phyloP scores from a whole-genome alignment of 2,329 filamentous ascomycete genomes.

The Aphanocladium album region DNA sequence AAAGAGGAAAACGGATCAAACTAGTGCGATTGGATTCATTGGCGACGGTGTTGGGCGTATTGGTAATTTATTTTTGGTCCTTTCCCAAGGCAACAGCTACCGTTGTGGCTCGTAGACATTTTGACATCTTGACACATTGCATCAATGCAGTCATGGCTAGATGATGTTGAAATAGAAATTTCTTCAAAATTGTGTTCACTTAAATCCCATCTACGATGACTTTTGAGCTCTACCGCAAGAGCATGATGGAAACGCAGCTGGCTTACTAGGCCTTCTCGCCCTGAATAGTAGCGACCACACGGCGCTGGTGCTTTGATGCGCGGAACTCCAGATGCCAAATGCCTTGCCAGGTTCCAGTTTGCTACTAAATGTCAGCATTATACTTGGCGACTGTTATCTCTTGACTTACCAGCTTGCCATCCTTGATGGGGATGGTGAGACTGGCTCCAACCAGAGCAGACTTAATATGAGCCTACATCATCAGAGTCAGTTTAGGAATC shows the following conservation, averaged over 20 bases:
- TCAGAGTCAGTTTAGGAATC: not conserved
- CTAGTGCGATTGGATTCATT: conserved; percentile 23
- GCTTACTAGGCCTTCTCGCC: conserved; percentile 59
- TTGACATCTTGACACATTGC: not conserved
- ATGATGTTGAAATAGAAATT: not conserved
- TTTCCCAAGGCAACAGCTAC: not conserved
- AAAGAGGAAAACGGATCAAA: conserved; percentile 41
- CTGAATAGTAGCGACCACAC: conserved; percentile 89
- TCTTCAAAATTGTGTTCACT: not conserved
- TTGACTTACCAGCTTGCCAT: conserved; percentile 65
- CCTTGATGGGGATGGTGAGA: conserved; percentile 82
- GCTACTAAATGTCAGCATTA: conserved; percentile 29
- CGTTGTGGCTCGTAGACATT: not conserved
- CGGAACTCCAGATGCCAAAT: conserved; percentile 96
- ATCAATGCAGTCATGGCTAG: not conserved
- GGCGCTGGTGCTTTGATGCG: conserved; percentile 67
- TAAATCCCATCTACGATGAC: not conserved
- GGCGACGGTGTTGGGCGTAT: conserved; percentile 35
- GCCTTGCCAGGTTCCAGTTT: conserved; percentile 71
- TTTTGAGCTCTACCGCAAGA: not conserved
- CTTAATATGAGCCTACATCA: conserved; percentile 77
- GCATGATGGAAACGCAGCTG: not conserved
- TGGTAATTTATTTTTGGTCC: not conserved
- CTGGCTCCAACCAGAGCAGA: conserved; percentile 83
- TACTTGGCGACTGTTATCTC: not conserved